Conservation (phyloP, 2,329 filamentous ascomycete species). For the Fusarium miscanthi region DNA sequence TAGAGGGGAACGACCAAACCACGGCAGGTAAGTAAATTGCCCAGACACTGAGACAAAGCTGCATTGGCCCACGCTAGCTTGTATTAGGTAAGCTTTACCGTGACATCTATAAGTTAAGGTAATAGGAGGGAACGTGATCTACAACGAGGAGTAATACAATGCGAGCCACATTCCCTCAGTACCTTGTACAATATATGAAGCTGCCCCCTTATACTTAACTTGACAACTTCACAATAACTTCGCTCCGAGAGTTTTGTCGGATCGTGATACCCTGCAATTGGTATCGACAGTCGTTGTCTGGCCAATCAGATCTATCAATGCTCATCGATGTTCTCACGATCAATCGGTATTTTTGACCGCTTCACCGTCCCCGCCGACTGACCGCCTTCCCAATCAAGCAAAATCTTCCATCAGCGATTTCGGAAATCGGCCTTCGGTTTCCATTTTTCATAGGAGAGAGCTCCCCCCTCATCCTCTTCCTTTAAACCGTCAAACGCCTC, state of each 20-base stretch:
- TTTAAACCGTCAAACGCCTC: slow-evolving; percentile 26
- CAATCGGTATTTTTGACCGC: slow-evolving; percentile 24
- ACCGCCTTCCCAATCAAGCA: slow-evolving; percentile 31
- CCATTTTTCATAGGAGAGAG: slow-evolving; percentile 31
- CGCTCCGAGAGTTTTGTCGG: not conserved
- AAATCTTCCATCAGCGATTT: slow-evolving; percentile 13
- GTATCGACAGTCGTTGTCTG: slow-evolving; percentile 4
- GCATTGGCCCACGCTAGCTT: not conserved
- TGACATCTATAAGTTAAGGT: not conserved
- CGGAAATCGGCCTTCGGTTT: slow-evolving; percentile 31
- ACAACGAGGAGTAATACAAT: not conserved
- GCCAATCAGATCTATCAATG: slow-evolving; percentile 10
- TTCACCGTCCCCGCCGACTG: slow-evolving; percentile 18
- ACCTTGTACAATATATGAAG: not conserved
- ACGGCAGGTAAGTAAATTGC: not conserved
- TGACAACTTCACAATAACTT: not conserved
- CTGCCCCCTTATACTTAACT: not conserved
- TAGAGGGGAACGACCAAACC: not conserved
- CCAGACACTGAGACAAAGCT: not conserved
- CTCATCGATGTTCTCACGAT: not conserved
- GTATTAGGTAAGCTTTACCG: not conserved
- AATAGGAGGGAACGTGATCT: not conserved
- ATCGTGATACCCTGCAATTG: not conserved
- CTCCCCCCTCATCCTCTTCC: slow-evolving; percentile 30
- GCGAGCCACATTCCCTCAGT: not conserved